Base-by-base conservation (phyloP, 2,329 filamentous ascomycete genomes). In the Penicillium sp. region DNA sequence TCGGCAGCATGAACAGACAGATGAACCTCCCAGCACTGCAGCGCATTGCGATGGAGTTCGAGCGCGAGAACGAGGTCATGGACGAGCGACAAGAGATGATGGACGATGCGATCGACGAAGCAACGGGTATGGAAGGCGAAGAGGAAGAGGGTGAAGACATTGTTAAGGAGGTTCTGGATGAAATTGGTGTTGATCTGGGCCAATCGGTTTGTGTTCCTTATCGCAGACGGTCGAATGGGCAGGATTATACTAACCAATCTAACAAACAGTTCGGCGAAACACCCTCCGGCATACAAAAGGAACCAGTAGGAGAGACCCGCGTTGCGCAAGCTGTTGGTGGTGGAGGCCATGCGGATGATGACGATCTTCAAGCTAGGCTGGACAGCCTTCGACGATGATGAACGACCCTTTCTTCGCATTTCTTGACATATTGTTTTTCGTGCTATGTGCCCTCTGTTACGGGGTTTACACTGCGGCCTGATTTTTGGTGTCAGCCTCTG, bases 41-140 rank as follows among this genome's bases (percentile, higher is more conserved):
- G 75, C 87, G 93, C 56, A 99, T 99, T 72, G 93, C 95, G 21
- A 96, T 97, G 93, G 95, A 99, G 71, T 99, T 99, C 69, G 95
- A 99, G 78, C 89, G 91, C 69, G 95, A 99, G 77, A 99, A 98
- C 77, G 95, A 98, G 70, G 93, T 99, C 57, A 99, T 99, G 95
- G 95, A 99, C 68, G 92, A 98, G 77, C 86, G 95, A 63, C 93
- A 98, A 75, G 95, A 98, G 76, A 97, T 99, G 90, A 98, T 99
- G 95, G 93, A 98, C 72, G 95, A 98, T 75, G 93, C 92, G 21
- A 95, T 99, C 58, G 95, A 99, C 72, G 95, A 99, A 73, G 93
- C 93, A 49, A 97, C 95, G 68, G 95, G 96, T 24, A 81, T 96
- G 37, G 86, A 89, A 41, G 71, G 70, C 55, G 87, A 96, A 59